Base-by-base conservation (phyloP, 352 stramenopile genomes). In the Phytophthora pinifolia region DNA sequence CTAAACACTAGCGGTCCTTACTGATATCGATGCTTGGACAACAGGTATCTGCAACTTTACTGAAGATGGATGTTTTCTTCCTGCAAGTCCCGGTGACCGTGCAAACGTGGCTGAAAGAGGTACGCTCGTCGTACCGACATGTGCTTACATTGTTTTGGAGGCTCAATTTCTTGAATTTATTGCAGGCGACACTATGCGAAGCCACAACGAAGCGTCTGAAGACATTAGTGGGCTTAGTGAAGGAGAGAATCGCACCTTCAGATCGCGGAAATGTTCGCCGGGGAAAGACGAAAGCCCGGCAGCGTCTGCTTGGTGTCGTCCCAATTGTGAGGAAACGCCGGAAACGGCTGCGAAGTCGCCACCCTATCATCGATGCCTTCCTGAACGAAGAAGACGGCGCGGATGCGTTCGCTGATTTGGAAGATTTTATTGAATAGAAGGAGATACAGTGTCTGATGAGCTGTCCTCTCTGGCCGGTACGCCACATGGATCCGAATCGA, bases 281-380 rank as follows among this genome's bases (percentile, higher is more conserved):
- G 14, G 46, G 58, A 15, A 65, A 62, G 9, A 30, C 35, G 33
- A 83, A 73, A 41, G 36, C 43, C 15, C 64, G 52, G 22, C 56
- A 62, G 8, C 72, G 74, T 47, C 59, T 82, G 46, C 47, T 86
- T 22, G 75, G 76, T 32, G 64, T 84, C 12, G 64, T 88, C 10
- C 76, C 77, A 8, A 79, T 88, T 20, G 68, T 86, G 20, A 68
- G 72, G 17, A 84, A 81, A 46, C 59, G 72, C 22, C 73, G 66
- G 14, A 80, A 76, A 50, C 73, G 71, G 0, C 54, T 90, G 22
- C 75, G 76, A 32, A 90, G 80, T 55, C 70, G 80, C 6, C 80
- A 90, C 55, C 76, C 79, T 29, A 81, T 80, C 49, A 90, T 90
- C 36, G 80, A 90, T 45, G 76, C 80, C n/a, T 90, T 79, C 36